Conservation (phyloP, 2,329 filamentous ascomycete species). For the Calonectria hawksworthii region DNA sequence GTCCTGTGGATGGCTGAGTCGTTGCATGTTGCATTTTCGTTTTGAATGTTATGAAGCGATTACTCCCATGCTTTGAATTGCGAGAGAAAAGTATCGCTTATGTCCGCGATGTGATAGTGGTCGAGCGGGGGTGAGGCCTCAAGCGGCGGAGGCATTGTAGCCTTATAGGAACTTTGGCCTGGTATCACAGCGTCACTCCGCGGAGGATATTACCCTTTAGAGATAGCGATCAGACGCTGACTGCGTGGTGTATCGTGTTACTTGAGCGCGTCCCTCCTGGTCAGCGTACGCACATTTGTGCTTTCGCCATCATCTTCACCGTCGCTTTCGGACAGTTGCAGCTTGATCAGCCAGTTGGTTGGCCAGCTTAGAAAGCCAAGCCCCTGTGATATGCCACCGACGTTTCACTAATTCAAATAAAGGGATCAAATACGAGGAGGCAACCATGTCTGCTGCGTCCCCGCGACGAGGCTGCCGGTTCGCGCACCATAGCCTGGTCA, state of each 20-base stretch:
- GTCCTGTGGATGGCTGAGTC: not conserved
- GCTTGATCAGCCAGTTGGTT: not conserved
- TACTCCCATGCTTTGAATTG: not conserved
- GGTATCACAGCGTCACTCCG: not conserved
- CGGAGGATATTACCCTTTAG: not conserved
- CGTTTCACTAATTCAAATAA: not conserved
- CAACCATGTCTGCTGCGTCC: not conserved
- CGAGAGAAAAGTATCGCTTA: not conserved
- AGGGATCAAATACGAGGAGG: not conserved
- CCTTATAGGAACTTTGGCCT: not conserved
- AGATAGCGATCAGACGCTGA: not conserved
- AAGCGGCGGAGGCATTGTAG: not conserved
- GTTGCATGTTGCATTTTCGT: not conserved
- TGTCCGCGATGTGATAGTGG: not conserved
- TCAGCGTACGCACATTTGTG: constrained; percentile 2
- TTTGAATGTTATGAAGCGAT: not conserved
- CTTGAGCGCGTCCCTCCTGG: not conserved
- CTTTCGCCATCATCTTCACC: not conserved
- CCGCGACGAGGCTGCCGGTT: not conserved
- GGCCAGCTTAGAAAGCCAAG: not conserved
- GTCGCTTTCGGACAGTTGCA: not conserved
- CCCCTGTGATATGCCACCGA: not conserved
- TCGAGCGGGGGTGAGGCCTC: not conserved
- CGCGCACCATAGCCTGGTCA: not conserved
- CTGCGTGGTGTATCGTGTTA: not conserved